A percentile compares a stretch with the other conserved stretches of the same genome.
Conservation (phyloP, 2,329 filamentous ascomycete species). For the Pseudodiploospora longispora region DNA sequence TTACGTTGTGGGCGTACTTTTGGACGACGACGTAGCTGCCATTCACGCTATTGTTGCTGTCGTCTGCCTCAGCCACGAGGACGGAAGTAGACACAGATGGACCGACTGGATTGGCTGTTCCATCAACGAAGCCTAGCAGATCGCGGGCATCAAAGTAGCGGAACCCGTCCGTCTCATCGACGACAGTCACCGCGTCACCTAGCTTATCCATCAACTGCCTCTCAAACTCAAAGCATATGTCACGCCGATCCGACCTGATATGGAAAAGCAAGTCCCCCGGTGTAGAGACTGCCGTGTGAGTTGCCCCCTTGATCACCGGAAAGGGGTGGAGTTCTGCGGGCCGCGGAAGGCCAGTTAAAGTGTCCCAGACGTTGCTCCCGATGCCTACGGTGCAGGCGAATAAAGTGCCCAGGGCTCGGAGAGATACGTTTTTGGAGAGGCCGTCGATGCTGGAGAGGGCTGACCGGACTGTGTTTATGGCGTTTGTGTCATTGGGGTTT, state of each 20-base stretch:
- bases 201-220: slow-evolving; percentile 42
- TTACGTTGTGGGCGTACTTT: slow-evolving; percentile 48
- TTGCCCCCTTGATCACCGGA: slow-evolving; percentile 34
- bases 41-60: slow-evolving; percentile 25
- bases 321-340: slow-evolving; percentile 47
- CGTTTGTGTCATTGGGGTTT: slow-evolving; percentile 20
- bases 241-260: slow-evolving; percentile 47
- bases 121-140: slow-evolving; percentile 52
- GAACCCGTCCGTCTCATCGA: slow-evolving; percentile 48
- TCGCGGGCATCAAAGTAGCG: slow-evolving; percentile 53
- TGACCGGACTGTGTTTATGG: slow-evolving; percentile 34
- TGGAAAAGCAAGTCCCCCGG: slow-evolving; percentile 51
- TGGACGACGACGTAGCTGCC: slow-evolving; percentile 53
- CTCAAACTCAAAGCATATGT: slow-evolving; percentile 52
- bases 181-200: slow-evolving; percentile 36
- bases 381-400: slow-evolving; percentile 48
- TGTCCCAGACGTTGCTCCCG: slow-evolving; percentile 43
- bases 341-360: slow-evolving; percentile 31
- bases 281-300: slow-evolving; percentile 45
- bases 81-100: slow-evolving; percentile 32
- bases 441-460: slow-evolving; percentile 34
- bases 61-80: slow-evolving; percentile 34
- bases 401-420: slow-evolving; percentile 35
- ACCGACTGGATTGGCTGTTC: slow-evolving; percentile 50
- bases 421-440: slow-evolving; percentile 44